These are phyloP conservation scores for Malus hybrid DNA, from an alignment of 331 rosid species.

Conservation along the genomic window DNA sequence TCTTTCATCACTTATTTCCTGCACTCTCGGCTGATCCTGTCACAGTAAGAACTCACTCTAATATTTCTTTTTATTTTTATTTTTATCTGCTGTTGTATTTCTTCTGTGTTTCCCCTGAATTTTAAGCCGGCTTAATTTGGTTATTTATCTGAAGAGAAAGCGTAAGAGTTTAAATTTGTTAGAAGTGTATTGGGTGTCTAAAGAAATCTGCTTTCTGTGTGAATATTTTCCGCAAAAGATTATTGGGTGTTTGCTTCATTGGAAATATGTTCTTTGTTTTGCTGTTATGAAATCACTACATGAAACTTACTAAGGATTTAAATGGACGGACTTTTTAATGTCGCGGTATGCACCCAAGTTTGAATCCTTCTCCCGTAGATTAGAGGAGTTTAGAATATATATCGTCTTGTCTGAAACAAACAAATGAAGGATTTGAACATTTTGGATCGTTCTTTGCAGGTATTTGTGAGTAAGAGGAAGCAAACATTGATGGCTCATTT, in stretches of 20 bases:
- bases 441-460: conserved; percentile 31
- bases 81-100: not conserved
- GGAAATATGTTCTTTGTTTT: no score
- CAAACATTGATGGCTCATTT: conserved; percentile 56
- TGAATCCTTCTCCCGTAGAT: not conserved
- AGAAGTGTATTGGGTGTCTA: not conserved
- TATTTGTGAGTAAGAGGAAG: conserved; percentile 6
- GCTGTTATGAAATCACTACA: not conserved
- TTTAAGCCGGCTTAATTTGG: not conserved
- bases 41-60: not conserved
- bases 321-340: not conserved
- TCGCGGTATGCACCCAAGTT: not conserved
- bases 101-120: not conserved
- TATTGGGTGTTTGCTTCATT: no score
- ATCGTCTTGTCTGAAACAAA: not conserved
- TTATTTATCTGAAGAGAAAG: not conserved
- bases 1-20: no score
- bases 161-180: not conserved
- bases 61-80: not conserved
- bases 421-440: not conserved
- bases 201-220: conserved; percentile 1
- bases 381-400: not conserved
- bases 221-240: not conserved
- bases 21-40: not conserved
- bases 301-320: not conserved